Evolutionary conservation across 257 asterid species (phyloP).

Genomic region (Scutellaria barbata): DNA sequence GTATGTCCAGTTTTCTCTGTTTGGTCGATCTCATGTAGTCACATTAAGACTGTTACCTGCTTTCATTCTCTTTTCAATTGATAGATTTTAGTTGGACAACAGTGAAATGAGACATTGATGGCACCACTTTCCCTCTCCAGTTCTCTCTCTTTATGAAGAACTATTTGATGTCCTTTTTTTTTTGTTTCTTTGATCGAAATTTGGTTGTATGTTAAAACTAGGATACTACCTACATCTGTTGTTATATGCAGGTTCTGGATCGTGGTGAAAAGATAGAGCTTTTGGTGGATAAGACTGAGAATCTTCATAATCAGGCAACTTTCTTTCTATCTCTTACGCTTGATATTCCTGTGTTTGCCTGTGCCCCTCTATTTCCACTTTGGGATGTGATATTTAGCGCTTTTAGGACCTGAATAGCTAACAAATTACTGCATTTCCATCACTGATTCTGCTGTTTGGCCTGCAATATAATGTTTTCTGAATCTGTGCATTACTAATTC

Average conservation of each 20-base stretch:
- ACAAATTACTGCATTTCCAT: neutral
- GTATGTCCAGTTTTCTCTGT: neutral
- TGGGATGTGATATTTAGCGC: conserved; percentile 11
- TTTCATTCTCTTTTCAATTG: neutral
- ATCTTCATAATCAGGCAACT: conserved; percentile 80
- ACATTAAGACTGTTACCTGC: neutral
- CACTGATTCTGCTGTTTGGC: neutral
- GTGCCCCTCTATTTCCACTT: conserved; percentile 8
- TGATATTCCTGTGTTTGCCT: neutral
- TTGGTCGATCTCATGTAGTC: neutral
- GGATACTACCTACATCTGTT: conserved; percentile 19
- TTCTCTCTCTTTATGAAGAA: neutral
- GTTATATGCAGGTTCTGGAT: conserved; percentile 70
- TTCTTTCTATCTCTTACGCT: neutral
- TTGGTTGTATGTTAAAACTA: conserved; percentile 15
- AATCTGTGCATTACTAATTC: neutral
- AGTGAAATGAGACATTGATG: neutral
- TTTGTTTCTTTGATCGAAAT: neutral
- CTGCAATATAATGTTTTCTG: neutral
- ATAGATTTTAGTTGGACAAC: conserved; percentile 5
- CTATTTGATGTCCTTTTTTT: neutral
- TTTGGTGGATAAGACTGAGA: conserved; percentile 91
- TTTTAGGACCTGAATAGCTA: neutral
- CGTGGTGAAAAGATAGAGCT: conserved; percentile 95
- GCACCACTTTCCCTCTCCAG: neutral